A percentile compares a stretch with the other conserved stretches of the same genome.
Evolutionary conservation across 768 basidiomycete genomes (phyloP).

Genomic region (Trametes coccinea): DNA sequence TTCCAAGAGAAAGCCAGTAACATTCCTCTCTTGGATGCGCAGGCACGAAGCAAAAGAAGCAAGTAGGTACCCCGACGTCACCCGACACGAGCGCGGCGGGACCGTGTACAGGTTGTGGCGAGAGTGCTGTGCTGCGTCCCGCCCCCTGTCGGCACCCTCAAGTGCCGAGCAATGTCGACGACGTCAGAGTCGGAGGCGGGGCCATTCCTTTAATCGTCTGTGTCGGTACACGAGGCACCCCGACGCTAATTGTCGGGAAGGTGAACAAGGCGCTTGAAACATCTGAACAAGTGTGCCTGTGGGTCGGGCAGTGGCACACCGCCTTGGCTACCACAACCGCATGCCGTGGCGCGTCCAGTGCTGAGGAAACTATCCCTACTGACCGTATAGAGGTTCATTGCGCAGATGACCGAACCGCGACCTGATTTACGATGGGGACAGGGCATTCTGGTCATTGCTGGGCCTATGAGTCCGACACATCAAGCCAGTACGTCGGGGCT

Average conservation of each 20-base stretch:
- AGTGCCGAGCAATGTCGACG: neutral
- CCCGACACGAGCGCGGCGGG: too few relatives aligned
- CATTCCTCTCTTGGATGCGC: neutral
- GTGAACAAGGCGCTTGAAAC: neutral
- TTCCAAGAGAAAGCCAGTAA: neutral
- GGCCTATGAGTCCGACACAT: too few relatives aligned
- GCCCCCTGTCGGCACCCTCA: too few relatives aligned
- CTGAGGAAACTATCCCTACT: neutral
- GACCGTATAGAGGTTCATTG: neutral
- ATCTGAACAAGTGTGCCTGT: slow-evolving; percentile 5
- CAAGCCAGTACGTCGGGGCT: too few relatives aligned
- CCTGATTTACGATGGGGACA: too few relatives aligned
- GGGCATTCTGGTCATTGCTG: too few relatives aligned
- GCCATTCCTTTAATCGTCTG: neutral
- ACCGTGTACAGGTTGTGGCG: too few relatives aligned
- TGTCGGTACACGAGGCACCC: slow-evolving; percentile 19
- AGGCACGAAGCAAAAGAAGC: too few relatives aligned
- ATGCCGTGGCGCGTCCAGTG: slow-evolving; percentile 14
- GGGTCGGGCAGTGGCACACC: slow-evolving; percentile 5
- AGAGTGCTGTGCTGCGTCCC: too few relatives aligned
- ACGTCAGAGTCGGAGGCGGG: neutral
- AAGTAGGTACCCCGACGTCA: too few relatives aligned
- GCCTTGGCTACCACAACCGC: slow-evolving; percentile 13
- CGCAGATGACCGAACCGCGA: too few relatives aligned
- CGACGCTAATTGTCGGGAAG: slow-evolving; percentile 7